Evolutionary conservation across 1,284 basidiomycete species (phyloP).

Genomic region (Ustilago crameri): DNA sequence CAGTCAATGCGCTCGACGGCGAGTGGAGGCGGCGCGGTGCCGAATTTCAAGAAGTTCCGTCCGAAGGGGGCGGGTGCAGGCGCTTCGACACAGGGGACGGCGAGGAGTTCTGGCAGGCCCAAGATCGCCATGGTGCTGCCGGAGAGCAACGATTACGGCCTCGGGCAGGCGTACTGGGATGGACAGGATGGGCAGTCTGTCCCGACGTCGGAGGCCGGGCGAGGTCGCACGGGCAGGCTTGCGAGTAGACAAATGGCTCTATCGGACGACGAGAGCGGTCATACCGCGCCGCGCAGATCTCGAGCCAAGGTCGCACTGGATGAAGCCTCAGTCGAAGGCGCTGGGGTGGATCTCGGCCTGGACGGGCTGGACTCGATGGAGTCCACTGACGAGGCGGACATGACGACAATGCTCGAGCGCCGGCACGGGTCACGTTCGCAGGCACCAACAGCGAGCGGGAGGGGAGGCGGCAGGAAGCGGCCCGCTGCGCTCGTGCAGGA

Average conservation of each 20-base stretch:
- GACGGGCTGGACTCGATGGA: slow-evolving; percentile 41
- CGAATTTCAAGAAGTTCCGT: slow-evolving; percentile 50
- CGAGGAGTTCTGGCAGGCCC: neutral
- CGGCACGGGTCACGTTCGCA: slow-evolving; percentile 20
- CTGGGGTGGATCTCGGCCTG: slow-evolving; percentile 18
- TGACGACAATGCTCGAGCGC: slow-evolving; percentile 31
- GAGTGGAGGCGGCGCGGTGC: slow-evolving; percentile 4
- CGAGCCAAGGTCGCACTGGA: slow-evolving; percentile 22
- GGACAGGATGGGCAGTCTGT: slow-evolving; percentile 5
- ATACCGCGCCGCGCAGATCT: neutral
- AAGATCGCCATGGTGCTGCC: slow-evolving; percentile 32
- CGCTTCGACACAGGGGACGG: neutral
- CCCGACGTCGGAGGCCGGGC: slow-evolving; percentile 1
- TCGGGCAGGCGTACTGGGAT: slow-evolving; percentile 35
- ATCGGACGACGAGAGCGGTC: slow-evolving; percentile 17
- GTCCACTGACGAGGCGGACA: slow-evolving; percentile 32
- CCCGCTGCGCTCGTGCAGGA: slow-evolving; percentile 17
- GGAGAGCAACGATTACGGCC: slow-evolving; percentile 40
- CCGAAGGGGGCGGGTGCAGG: slow-evolving; percentile 13
- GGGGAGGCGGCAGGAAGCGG: slow-evolving; percentile 23
- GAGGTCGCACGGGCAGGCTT: neutral
- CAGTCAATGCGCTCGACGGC: neutral
- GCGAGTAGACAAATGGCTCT: neutral
- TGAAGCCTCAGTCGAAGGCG: slow-evolving; percentile 15
- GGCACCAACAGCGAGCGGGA: neutral